Base-by-base conservation (phyloP, 768 basidiomycete species). In the Cystofilobasidium macerans region DNA sequence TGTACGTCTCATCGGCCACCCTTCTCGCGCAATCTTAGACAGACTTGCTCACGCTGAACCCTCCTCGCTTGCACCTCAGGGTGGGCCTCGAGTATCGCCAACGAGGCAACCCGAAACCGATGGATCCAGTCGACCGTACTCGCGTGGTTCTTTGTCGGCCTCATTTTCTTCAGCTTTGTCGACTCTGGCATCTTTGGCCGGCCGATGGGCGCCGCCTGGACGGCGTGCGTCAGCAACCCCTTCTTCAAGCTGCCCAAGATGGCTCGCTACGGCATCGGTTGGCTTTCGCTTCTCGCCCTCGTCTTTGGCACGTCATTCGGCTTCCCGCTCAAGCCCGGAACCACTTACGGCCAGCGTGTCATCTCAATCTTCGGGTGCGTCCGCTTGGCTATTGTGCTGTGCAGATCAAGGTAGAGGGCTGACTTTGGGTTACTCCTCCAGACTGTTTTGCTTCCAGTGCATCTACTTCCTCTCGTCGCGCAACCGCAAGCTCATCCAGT, bases 281-380 rank as follows among this genome's bases (percentile, higher is more conserved):
- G 87, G 87, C 73, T 88, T 26, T 83, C 82, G 68, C 82, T 93
- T 43, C 73, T 92, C 57, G 88, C 73, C 16, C 83, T 90, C 65
- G 79, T 90, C 56, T 86, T 93, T 67, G 90, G 89, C 35, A 89
- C 87, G 26, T 89, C 88, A 0, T 93, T 88, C 73, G 89, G 89
- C 13, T 87, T 89, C 77, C 77, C 79, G 30, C 80, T 69, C n/a
- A n/a, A n/a, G 12, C 60, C 62, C 40, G 51, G 38, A 82, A 79
- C 77, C 68, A 78, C 77, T n/a, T 88, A 85, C 72, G 86, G 83
- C 33, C 87, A 90, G 72, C 84, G 88, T 67, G 84, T 85, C 18
- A 88, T 91, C 73, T 87, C 85, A 12, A 83, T 92, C 51, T 79
- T 87, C 51, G 89, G 89, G 36, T 38, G 36, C 36, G 36, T 38